Evolutionary conservation across 1,139 yeast species (phyloP), one percentile per base, ranked within the genome.

Genomic region (Williopsis jadinii): DNA sequence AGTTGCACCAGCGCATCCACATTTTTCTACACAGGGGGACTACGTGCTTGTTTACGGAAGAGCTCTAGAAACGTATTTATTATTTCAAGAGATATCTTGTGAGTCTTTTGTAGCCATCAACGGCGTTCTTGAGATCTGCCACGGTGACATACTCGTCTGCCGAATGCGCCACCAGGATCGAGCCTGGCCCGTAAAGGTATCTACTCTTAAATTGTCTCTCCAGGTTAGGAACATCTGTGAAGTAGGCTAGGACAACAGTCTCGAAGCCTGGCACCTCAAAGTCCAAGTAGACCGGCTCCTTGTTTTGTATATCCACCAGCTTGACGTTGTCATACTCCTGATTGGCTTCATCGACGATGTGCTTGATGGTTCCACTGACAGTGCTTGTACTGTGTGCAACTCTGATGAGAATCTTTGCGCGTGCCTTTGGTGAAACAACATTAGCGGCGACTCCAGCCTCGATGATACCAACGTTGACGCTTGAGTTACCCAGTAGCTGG

Each of bases 111-210:
- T 78, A 79, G 8, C 82, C 87, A 3, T 63, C 72, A 28, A 80
- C 74, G 3, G 83, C 76, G 12, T 66, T 66, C 19, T 64, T 49
- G 46, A 82, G 62, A 51, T 78, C 83, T 3, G 59, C 54, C 32
- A 72, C 63, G 9, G 71, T 70, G 28, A 82, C 74, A 51, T 62
- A 71, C 59, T 82, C 90, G 44, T 74, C 59, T 44, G 70, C 82
- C 3, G 80, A 72, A 53, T 81, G 88, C 1, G 88, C 88, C 30
- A 77, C 79, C 31, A 68, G 68, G 44, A 82, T 80, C 2, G 77
- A 62, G 1, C 88, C 90, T 1, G 88, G 85, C 0, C 88, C 90
- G 52, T 79, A 82, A 29, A 81, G 61, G 52, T 75, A 80, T 48
- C 77, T 62, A 9, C 39, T 33, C 43, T 61, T 56, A 11, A 63